These are phyloP conservation scores for Penicillium verrucosum DNA, from an alignment of 2,329 filamentous ascomycete genomes.

Conservation along the genomic window DNA sequence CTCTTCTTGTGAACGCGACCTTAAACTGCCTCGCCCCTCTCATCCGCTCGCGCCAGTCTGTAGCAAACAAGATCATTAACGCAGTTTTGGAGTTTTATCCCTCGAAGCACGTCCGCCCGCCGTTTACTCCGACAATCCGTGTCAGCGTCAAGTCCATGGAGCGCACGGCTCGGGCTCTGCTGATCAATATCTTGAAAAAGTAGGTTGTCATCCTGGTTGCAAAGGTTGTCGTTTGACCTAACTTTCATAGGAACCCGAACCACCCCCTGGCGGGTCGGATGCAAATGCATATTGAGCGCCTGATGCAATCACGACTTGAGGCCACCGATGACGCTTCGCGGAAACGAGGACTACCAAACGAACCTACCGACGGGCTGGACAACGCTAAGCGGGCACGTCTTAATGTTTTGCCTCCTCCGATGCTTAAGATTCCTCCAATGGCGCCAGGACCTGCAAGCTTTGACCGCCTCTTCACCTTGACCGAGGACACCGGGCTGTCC, in stretches of 20 bases:
- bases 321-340: conserved; percentile 71
- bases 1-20: conserved; percentile 83
- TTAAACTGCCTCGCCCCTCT: conserved; percentile 82
- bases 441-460: conserved; percentile 72
- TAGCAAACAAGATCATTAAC: conserved; percentile 80
- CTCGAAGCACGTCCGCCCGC: conserved; percentile 71
- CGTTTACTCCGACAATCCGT: conserved; percentile 73
- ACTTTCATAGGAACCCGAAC: conserved; percentile 65
- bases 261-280: conserved; percentile 73
- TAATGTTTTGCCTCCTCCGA: conserved; percentile 49
- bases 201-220: conserved; percentile 39
- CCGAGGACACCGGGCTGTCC: conserved; percentile 68
- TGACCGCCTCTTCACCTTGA: conserved; percentile 83
- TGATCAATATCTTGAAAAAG: conserved; percentile 80
- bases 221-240: conserved; percentile 20
- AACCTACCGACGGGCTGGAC: conserved; percentile 70
- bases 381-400: conserved; percentile 76
- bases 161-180: conserved; percentile 79
- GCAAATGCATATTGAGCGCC: conserved; percentile 79
- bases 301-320: conserved; percentile 74
- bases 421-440: conserved; percentile 64
- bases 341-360: conserved; percentile 70
- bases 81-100: conserved; percentile 90
- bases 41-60: conserved; percentile 74
- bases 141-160: conserved; percentile 92